Evolutionary conservation across 2,329 filamentous ascomycete genomes (phyloP), one percentile per base, ranked within the genome.

Genomic region (Colletotrichum musae): DNA sequence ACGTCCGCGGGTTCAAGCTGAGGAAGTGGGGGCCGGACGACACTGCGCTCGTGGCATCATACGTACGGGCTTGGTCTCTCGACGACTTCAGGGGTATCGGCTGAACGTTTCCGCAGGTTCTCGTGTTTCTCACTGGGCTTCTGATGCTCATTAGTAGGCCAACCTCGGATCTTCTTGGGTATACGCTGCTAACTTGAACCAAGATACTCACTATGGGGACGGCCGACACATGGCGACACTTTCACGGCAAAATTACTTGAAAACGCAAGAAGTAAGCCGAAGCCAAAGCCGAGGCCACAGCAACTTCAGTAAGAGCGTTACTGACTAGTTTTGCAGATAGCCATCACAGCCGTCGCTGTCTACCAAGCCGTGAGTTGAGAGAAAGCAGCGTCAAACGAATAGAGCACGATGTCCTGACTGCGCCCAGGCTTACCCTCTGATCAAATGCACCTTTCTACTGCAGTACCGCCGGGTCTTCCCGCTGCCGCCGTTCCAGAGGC

Each of bases 381-480:
- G 7, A 18, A 52, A 43, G 0, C 13, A 43, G 24, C 15, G 18
- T 5, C 18, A 39, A 3, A n/a, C 13, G 15, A n/a, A 15, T 5
- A 45, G 32, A 18, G 18, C 18, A 18, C 18, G 18, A 10, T 10
- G n/a, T 21, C 10, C 54, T 68, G 18, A 68, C 12, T 21, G 10
- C 5, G 1, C 39, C 26, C 12, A 68, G 65, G 66, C 66, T n/a
- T 51, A 43, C 5, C 56, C 61, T 4, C 7, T 51, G 5, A 57
- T 77, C 65, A 82, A 82, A 71, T 73, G 77, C 6, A 78, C 80
- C 2, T 79, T 82, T 50, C 69, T 81, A 6, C 72, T 81, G 12
- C 80, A 80, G 52, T 81, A 82, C 72, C 76, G 79, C 2, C 79
- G 80, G 21, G 78, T 81, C 18, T 82, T 83, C 62, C 66, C 74